Evolutionary conservation across 2,329 filamentous ascomycete species (phyloP).

Genomic region (Epichloe amarillans): DNA sequence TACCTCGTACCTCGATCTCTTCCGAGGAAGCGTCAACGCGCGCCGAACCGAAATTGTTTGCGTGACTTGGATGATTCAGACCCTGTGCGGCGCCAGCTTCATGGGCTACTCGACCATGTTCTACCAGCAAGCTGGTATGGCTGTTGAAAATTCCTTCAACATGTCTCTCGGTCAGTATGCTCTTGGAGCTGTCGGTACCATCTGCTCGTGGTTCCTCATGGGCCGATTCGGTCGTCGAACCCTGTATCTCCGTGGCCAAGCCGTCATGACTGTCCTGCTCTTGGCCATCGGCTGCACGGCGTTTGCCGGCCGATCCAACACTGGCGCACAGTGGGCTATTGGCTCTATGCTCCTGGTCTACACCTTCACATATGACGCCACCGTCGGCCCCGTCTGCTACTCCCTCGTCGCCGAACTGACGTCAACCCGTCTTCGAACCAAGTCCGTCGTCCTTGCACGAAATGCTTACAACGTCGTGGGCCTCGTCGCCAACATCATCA

Average conservation of each 20-base stretch:
- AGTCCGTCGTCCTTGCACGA: slow-evolving; percentile 31
- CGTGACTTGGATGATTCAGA: slow-evolving; percentile 30
- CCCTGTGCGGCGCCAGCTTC: slow-evolving; percentile 25
- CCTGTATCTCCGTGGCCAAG: slow-evolving; percentile 32
- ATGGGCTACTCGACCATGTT: slow-evolving; percentile 48
- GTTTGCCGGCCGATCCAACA: slow-evolving; percentile 29
- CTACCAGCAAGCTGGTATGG: slow-evolving; percentile 29
- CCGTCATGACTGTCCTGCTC: slow-evolving; percentile 31
- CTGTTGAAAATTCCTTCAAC: slow-evolving; percentile 23
- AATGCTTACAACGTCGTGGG: slow-evolving; percentile 34
- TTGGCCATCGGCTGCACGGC: slow-evolving; percentile 41
- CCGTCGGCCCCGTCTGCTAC: slow-evolving; percentile 53
- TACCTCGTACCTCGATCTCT: slow-evolving; percentile 32
- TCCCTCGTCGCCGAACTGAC: slow-evolving; percentile 55
- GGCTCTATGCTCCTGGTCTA: slow-evolving; percentile 32
- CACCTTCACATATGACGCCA: slow-evolving; percentile 28
- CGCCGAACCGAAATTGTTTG: slow-evolving; percentile 33
- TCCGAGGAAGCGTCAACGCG: slow-evolving; percentile 28
- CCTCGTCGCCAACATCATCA: slow-evolving; percentile 32
- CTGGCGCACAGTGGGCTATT: slow-evolving; percentile 32
- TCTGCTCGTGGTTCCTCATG: slow-evolving; percentile 33
- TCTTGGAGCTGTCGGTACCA: slow-evolving; percentile 31
- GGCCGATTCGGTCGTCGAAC: slow-evolving; percentile 29
- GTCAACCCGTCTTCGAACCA: slow-evolving; percentile 31
- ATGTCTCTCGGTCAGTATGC: slow-evolving; percentile 29